phyloP scores from a whole-genome alignment of 345 rosid species.

The Litchi chinensis region DNA sequence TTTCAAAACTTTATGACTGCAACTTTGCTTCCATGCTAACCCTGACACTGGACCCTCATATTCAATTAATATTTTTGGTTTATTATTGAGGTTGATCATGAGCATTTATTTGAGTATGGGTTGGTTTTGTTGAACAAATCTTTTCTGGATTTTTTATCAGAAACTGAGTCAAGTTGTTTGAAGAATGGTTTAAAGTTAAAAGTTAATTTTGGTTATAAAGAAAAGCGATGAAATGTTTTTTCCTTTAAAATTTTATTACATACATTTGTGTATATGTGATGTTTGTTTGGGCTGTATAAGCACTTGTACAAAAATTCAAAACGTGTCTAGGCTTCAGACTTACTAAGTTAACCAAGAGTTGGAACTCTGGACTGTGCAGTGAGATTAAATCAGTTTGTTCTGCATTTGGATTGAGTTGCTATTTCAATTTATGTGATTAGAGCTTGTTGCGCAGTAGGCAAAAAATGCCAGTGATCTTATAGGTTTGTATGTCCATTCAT shows the following conservation, averaged over 20 bases:
- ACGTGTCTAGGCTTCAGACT: not conserved
- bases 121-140: not conserved
- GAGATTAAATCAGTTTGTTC: not conserved
- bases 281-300: not conserved
- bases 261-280: not conserved
- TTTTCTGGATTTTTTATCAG: not conserved
- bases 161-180: not conserved
- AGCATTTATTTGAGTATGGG: not conserved
- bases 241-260: not conserved
- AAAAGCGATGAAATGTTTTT: not conserved
- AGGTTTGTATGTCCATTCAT: conserved; percentile 20
- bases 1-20: not conserved
- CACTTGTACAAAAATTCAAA: not conserved
- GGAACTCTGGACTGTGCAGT: not conserved
- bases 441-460: conserved; percentile 10
- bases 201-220: not conserved
- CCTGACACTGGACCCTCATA: not conserved
- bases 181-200: not conserved
- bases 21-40: not conserved
- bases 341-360: not conserved
- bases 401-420: conserved; percentile 4
- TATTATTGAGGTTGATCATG: not conserved
- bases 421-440: conserved; percentile 6
- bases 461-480: conserved; percentile 23
- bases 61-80: not conserved